Evolutionary conservation across 108 stramenopile species (phyloP), one percentile per base, ranked within the genome.

Genomic region (Nitzschia sp.): DNA sequence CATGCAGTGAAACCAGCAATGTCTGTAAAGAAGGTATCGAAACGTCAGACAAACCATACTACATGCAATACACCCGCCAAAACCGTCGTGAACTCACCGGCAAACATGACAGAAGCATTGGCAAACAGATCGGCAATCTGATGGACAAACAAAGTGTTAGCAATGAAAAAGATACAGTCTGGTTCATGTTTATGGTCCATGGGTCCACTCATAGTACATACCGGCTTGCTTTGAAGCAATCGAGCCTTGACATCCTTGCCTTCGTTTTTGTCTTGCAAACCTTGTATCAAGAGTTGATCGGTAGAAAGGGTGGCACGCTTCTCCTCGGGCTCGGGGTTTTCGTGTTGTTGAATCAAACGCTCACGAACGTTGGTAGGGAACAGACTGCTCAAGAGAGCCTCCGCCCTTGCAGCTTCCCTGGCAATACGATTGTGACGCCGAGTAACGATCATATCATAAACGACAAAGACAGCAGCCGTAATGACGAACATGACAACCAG

Each of bases 291-390:
- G 5, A 34, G 29, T 5, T 34, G 29, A 1, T 5, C 29, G 29
- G 29, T 34, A 5, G 29, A 34, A 3, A 34, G 29, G 29, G 1
- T 1, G 29, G 29, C 29, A 34, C 29, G 15, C 62, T 25, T 2
- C 51, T 14, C 7, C 41, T 55, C 29, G 53, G 57, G 63, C 50
- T 71, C 63, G 43, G 70, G 42, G 42, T 57, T 12, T 2, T 12
- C 6, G 7, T 53, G 20, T 51, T 48, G 48, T 15, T 51, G 50
- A 29, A 78, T 34, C 25, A 78, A 38, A 11, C 76, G 70, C 38
- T 72, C 71, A 9, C 71, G 70, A 0, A 78, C 66, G 59, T 67
- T 64, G 10, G 70, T 41, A 10, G 76, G 76, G 39, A 78, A 78
- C 37, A 78, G 43, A 14, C 65, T 59, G 11, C 54, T 39, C 19